Evolutionary conservation across 2,329 filamentous ascomycete species (phyloP).

Genomic region (Hymenoscyphus fraxineus): DNA sequence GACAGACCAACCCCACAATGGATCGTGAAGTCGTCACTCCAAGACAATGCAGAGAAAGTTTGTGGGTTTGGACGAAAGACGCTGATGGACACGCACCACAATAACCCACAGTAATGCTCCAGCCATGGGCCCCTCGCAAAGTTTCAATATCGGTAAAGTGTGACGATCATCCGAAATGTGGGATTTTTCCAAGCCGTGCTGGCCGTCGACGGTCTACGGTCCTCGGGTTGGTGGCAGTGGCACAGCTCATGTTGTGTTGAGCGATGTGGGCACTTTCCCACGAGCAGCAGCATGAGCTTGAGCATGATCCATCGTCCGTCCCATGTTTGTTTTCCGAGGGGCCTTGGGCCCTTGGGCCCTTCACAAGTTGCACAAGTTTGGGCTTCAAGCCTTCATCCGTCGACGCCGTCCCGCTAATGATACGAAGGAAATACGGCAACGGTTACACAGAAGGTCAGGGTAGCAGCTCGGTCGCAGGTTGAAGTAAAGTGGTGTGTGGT

Average conservation of each 20-base stretch:
- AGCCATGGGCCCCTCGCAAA: too few relatives aligned
- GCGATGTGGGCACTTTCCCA: background rate
- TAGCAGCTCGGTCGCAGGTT: background rate
- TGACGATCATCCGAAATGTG: constrained; percentile 26
- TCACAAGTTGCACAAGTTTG: background rate
- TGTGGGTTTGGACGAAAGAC: background rate
- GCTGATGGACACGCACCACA: background rate
- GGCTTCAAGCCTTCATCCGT: background rate
- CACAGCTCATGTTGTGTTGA: too few relatives aligned
- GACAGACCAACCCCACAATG: constrained; percentile 10
- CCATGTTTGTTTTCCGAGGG: background rate
- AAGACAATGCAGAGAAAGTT: background rate
- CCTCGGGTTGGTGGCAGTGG: background rate
- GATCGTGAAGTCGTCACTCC: constrained; percentile 9
- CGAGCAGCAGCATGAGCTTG: too few relatives aligned
- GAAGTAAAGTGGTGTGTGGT: background rate
- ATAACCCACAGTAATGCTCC: background rate
- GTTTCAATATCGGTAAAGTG: constrained; percentile 11
- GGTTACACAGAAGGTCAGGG: background rate
- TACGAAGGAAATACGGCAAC: background rate
- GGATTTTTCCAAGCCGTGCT: constrained; percentile 10
- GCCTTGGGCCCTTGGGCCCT: background rate
- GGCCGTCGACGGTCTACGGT: background rate
- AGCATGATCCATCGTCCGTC: background rate
- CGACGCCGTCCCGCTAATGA: background rate